Percentiles rank a stretch among this genome's conserved stretches.
Evolutionary conservation across 2,329 filamentous ascomycete species (phyloP).

Genomic region (Hortaea sp.): DNA sequence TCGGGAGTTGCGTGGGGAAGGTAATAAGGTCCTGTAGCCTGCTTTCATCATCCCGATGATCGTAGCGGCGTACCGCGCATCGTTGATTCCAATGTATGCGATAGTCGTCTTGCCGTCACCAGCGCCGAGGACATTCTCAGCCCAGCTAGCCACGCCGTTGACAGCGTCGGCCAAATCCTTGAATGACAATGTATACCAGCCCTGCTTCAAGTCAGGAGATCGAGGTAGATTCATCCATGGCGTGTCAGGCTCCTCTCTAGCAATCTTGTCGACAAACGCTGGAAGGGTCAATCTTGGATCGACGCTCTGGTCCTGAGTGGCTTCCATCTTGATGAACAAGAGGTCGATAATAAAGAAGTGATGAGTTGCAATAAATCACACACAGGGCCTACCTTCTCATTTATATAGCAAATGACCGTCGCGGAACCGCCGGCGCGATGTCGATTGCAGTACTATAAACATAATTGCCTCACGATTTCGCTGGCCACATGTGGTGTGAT

Average conservation of each 20-base stretch:
- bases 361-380: no score
- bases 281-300: neutral
- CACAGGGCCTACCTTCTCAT: no score
- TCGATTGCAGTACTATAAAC: no score
- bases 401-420: no score
- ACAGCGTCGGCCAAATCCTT: slow-evolving; percentile 11
- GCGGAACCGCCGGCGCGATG: no score
- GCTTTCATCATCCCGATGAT: slow-evolving; percentile 2
- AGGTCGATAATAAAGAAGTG: no score
- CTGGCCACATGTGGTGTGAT: no score
- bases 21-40: slow-evolving; percentile 2
- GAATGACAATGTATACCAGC: slow-evolving; percentile 12
- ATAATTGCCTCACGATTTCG: no score
- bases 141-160: slow-evolving; percentile 10
- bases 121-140: slow-evolving; percentile 8
- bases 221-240: slow-evolving; percentile 13
- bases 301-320: neutral
- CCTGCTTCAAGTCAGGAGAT: slow-evolving; percentile 10
- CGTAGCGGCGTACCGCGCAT: neutral
- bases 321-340: no score
- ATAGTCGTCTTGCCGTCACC: slow-evolving; percentile 5
- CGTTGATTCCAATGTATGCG: slow-evolving; percentile 4
- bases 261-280: slow-evolving; percentile 10
- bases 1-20: slow-evolving; percentile 2
- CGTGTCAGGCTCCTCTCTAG: slow-evolving; percentile 9